Evolutionary conservation across 2,329 filamentous ascomycete species (phyloP), one percentile per base, ranked within the genome.

Genomic region (Colletotrichum sp.): DNA sequence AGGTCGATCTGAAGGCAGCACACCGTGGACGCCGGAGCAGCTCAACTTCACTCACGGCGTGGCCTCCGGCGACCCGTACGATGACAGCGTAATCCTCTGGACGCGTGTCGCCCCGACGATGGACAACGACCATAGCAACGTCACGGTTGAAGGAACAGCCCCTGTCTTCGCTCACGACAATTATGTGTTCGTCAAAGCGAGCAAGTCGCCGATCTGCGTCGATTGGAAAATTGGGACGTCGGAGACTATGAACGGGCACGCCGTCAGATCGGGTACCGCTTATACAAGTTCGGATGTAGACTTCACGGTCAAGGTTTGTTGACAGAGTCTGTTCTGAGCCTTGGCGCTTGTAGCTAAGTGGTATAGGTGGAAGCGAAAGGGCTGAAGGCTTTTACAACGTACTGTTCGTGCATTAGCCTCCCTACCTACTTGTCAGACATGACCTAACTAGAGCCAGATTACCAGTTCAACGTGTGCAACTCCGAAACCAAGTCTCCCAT

Each of bases 281-380:
- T 95, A 92, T 80, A 95, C 94, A 0, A 94, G 90, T 44, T 93
- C 91, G 1, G 94, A 95, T 81, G 91, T 95, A 63, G 94, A 96
- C 81, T 96, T 93, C 81, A 95, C 94, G 0, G 86, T 95, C 76
- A 95, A 95, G 88, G 44, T 52, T 5, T 52, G 44, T 52, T 0
- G 0, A 5, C n/a, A 52, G 0, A 7, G 44, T 13, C n/a, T 49
- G 1, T n/a, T 49, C n/a, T n/a, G n/a, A n/a, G n/a, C n/a, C n/a
- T n/a, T n/a, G 5, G 39, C 2, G 44, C 9, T n/a, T 12, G 9
- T 10, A 49, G 44, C 44, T 52, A 0, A 52, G 0, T 52, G n/a
- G 1, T 21, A 6, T 13, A 52, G 44, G 90, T 95, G n/a, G 93
- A 95, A 82, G 93, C 93, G 0, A 88, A 84, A 65, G 89, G 89